A percentile compares a stretch with the other conserved stretches of the same genome.
Evolutionary conservation across 2,329 filamentous ascomycete species (phyloP).

Genomic region (Myriosclerotinia duriaeana): DNA sequence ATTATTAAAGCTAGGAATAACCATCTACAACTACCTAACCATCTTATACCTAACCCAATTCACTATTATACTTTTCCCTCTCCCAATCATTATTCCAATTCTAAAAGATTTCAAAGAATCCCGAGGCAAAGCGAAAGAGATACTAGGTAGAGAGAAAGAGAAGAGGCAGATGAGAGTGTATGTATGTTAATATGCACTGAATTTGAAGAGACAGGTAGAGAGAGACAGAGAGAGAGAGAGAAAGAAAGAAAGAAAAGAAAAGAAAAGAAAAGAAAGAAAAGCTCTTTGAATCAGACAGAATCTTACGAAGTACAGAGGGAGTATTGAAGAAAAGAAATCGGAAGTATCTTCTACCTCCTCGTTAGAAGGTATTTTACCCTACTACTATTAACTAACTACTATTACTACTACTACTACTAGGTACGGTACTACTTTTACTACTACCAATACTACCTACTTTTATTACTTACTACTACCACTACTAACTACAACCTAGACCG

Average conservation of each 20-base stretch:
- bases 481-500: neutral
- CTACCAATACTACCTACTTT: neutral
- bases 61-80: neutral
- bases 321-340: conserved; percentile 18
- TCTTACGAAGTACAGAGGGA: too few relatives aligned
- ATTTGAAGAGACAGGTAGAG: neutral
- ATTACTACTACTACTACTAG: neutral
- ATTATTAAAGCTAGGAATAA: too few relatives aligned
- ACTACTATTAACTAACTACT: neutral
- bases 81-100: neutral
- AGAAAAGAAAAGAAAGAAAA: neutral
- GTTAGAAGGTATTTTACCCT: neutral
- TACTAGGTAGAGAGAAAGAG: neutral
- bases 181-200: neutral
- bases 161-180: neutral
- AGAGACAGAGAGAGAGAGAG: conserved; percentile 12
- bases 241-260: neutral
- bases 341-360: neutral
- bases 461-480: neutral
- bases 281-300: neutral
- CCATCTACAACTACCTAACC: neutral
- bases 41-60: neutral
- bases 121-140: neutral
- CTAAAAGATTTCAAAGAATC: neutral
- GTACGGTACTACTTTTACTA: too few relatives aligned